A percentile compares a stretch with the other conserved stretches of the same genome.
Conservation (phyloP, 768 basidiomycete genomes). For the Lentinula boryana region DNA sequence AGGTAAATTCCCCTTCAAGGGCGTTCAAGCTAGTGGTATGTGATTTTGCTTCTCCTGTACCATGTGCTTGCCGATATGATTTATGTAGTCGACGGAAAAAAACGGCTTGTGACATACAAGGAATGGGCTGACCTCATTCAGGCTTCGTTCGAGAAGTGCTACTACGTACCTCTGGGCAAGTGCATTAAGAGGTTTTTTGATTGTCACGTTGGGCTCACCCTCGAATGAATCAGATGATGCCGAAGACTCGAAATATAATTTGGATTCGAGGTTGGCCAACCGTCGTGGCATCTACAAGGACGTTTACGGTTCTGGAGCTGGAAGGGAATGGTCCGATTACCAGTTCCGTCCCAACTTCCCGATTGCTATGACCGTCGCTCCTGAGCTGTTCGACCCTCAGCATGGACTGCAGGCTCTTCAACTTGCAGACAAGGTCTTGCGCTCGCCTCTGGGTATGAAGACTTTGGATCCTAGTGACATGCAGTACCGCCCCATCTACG, state of each 20-base stretch:
- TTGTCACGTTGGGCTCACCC: background rate
- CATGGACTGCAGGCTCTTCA: constrained; percentile 77
- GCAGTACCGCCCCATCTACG: constrained; percentile 88
- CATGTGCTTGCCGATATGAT: background rate
- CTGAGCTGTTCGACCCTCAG: constrained; percentile 81
- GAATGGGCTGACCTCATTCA: constrained; percentile 89
- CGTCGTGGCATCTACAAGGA: constrained; percentile 98
- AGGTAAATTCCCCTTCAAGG: constrained; percentile 84
- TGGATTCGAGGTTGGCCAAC: constrained; percentile 69
- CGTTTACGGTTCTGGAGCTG: constrained; percentile 83
- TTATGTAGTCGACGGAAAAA: constrained; percentile 58
- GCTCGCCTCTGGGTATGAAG: constrained; percentile 94
- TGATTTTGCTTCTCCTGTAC: background rate
- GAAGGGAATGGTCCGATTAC: constrained; percentile 95
- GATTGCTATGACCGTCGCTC: constrained; percentile 95
- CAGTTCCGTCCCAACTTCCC: constrained; percentile 93
- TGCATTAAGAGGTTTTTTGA: constrained; percentile 1
- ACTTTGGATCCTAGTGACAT: constrained; percentile 84
- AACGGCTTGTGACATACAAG: constrained; percentile 74
- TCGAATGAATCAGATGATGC: constrained; percentile 39
- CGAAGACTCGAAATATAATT: constrained; percentile 64
- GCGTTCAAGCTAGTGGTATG: constrained; percentile 77
- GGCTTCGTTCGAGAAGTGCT: constrained; percentile 81
- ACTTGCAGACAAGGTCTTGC: constrained; percentile 74
- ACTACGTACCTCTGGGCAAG: constrained; percentile 82